phyloP scores from a whole-genome alignment of 352 stramenopile genomes.

The Phytophthora crassamura region DNA sequence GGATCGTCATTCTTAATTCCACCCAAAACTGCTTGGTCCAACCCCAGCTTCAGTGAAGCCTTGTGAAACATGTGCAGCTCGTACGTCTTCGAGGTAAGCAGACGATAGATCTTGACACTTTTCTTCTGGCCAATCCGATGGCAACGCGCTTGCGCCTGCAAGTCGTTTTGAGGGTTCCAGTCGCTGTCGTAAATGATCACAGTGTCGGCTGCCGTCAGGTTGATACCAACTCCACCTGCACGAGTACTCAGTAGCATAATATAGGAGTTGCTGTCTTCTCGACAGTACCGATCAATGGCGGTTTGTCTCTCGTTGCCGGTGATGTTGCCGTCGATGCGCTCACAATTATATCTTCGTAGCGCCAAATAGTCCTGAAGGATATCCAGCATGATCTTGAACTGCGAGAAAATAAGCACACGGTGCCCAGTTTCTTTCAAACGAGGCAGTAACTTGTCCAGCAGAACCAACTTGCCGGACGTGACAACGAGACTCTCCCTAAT shows the following conservation, averaged over 20 bases:
- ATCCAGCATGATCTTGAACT: constrained; percentile 99
- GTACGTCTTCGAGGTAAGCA: constrained; percentile 93
- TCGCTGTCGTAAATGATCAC: constrained; percentile 98
- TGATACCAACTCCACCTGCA: constrained; percentile 98
- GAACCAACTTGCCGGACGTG: constrained; percentile 97
- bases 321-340: constrained; percentile 99
- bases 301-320: constrained; percentile 96
- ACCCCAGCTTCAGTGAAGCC: constrained; percentile 91
- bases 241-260: constrained; percentile 99
- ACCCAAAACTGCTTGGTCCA: constrained; percentile 93
- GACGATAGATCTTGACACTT: constrained; percentile 93
- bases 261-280: constrained; percentile 82
- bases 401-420: constrained; percentile 98
- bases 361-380: constrained; percentile 99
- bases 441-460: constrained; percentile 99
- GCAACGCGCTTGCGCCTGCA: constrained; percentile 92
- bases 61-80: constrained; percentile 95
- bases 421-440: constrained; percentile 96
- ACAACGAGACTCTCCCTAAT: constrained; percentile 93
- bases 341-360: constrained; percentile 92
- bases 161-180: constrained; percentile 98
- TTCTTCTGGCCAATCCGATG: constrained; percentile 95
- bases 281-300: constrained; percentile 93
- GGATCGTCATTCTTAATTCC: constrained; percentile 80
- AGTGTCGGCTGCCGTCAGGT: constrained; percentile 92